These are phyloP conservation scores for Prunus yedoensis DNA, from an alignment of 331 rosid genomes.

Conservation along the genomic window DNA sequence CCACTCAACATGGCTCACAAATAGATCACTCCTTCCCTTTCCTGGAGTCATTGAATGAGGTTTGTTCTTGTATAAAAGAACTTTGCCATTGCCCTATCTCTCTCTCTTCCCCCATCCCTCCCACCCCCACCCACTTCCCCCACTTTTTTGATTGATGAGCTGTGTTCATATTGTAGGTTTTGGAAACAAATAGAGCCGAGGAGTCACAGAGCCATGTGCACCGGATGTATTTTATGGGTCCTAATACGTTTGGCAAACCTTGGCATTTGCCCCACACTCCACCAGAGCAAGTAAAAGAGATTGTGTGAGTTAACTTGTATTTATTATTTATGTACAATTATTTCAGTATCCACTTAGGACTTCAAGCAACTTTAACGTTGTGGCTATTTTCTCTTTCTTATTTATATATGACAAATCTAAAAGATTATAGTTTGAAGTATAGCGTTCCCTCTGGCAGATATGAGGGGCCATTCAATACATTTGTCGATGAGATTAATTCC, in stretches of 20 bases:
- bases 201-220: constrained; percentile 97
- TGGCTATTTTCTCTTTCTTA: neutral
- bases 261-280: constrained; percentile 96
- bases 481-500: constrained; percentile 92
- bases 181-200: constrained; percentile 98
- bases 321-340: constrained; percentile 5
- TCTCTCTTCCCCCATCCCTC: neutral
- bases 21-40: constrained; percentile 92
- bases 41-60: constrained; percentile 97
- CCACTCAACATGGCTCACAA: constrained; percentile 79
- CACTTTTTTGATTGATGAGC: constrained; percentile 2
- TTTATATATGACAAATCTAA: neutral
- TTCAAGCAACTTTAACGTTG: neutral
- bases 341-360: neutral
- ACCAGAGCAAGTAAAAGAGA: constrained; percentile 85
- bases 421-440: neutral
- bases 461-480: constrained; percentile 83
- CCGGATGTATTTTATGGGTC: constrained; percentile 97
- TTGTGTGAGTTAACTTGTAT: constrained; percentile 66
- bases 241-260: constrained; percentile 92
- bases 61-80: constrained; percentile 15
- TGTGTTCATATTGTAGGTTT: constrained; percentile 50
- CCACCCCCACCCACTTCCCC: constrained; percentile 9
- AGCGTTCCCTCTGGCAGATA: constrained; percentile 57
- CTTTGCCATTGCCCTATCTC: neutral